These are phyloP conservation scores for Globisporangium nodosum DNA, from an alignment of 352 stramenopile genomes.

Conservation along the genomic window DNA sequence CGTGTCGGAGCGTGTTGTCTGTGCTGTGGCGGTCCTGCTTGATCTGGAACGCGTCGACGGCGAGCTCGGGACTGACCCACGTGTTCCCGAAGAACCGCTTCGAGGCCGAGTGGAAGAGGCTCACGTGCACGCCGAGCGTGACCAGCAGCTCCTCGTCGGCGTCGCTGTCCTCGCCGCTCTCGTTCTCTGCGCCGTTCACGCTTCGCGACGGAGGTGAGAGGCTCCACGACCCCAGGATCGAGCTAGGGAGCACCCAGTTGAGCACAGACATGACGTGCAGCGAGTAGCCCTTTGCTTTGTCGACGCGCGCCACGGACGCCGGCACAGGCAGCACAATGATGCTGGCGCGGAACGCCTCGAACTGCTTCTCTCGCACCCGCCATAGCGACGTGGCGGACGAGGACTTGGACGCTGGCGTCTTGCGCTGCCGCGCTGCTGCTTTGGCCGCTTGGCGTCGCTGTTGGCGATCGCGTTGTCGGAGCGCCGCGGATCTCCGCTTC, in stretches of 20 bases:
- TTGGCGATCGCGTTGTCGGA: conserved; percentile 2
- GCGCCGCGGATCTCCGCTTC: background rate
- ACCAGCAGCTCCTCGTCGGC: conserved; percentile 49
- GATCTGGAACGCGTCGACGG: conserved; percentile 42
- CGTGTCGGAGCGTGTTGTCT: conserved; percentile 37
- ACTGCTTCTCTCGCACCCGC: conserved; percentile 58
- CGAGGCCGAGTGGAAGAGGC: conserved; percentile 81
- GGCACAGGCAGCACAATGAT: conserved; percentile 65
- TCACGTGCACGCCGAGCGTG: conserved; percentile 78
- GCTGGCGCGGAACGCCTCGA: conserved; percentile 69
- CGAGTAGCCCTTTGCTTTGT: conserved; percentile 55
- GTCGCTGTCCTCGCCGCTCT: conserved; percentile 33
- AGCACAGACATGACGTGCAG: conserved; percentile 61
- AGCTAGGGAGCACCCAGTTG: conserved; percentile 62
- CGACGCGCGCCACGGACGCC: conserved; percentile 34
- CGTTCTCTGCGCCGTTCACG: conserved; percentile 5
- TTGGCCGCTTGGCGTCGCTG: conserved; percentile 7
- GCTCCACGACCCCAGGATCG: conserved; percentile 23
- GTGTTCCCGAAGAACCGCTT: conserved; percentile 93
- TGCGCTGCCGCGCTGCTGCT: background rate
- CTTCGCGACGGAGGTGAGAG: background rate
- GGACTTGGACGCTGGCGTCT: background rate
- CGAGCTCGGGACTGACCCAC: conserved; percentile 74
- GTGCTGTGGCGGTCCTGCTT: conserved; percentile 39
- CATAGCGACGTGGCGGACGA: conserved; percentile 26